Conservation (phyloP, 768 basidiomycete species). For the Mycena rosella region DNA sequence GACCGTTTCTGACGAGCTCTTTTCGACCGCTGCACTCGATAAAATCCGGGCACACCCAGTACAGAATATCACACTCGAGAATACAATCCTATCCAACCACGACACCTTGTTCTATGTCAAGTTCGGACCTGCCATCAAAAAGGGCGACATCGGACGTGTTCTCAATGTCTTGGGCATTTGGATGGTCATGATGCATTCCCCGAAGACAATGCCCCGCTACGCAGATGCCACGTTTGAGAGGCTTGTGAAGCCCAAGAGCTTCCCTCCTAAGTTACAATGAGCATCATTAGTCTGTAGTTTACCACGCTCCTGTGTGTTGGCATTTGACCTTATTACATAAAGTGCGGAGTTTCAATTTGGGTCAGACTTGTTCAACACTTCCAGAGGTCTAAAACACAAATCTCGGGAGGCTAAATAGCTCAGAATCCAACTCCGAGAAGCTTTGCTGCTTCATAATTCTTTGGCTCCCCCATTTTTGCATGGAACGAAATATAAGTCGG, state of each 20-base stretch:
- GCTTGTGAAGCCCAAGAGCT: constrained; percentile 6
- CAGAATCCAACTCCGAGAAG: too few species aligned
- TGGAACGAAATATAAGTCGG: too few species aligned
- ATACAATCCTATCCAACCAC: not conserved
- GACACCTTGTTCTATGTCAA: not conserved
- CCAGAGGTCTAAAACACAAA: too few species aligned
- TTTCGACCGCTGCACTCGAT: constrained; percentile 17
- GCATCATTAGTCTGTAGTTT: too few species aligned
- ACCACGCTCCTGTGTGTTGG: too few species aligned
- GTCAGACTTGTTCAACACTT: too few species aligned
- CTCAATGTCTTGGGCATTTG: constrained; percentile 24
- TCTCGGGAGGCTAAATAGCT: too few species aligned
- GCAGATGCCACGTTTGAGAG: constrained; percentile 32
- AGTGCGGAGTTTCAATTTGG: too few species aligned
- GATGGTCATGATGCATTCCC: constrained; percentile 34
- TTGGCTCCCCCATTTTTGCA: too few species aligned
- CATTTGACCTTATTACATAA: too few species aligned
- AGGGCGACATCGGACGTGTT: constrained; percentile 40
- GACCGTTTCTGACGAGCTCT: constrained; percentile 23
- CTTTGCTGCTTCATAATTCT: too few species aligned
- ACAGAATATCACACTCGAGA: not conserved
- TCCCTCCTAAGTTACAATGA: constrained; percentile 10
- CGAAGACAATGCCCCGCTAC: constrained; percentile 37
- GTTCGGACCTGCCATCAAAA: constrained; percentile 35
- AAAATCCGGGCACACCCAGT: not conserved